These are phyloP conservation scores for Epichloe bromicola DNA, from an alignment of 2,329 filamentous ascomycete genomes.

Conservation along the genomic window DNA sequence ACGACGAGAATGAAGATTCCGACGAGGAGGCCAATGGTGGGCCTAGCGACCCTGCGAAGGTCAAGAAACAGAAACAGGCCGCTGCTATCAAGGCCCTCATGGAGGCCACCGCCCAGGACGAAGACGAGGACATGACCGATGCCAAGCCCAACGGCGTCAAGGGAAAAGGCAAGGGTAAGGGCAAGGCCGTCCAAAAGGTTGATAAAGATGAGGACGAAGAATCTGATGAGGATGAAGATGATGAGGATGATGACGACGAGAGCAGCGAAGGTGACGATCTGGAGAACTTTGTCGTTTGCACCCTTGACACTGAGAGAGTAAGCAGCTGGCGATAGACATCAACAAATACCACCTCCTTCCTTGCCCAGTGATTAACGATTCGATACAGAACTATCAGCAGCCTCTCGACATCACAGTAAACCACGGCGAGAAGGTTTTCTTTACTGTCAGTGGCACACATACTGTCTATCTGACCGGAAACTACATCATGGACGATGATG, in stretches of 20 bases:
- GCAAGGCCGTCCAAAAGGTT: conserved; percentile 49
- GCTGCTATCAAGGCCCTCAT: conserved; percentile 68
- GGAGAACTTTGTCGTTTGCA: conserved; percentile 91
- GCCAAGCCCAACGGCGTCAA: conserved; percentile 46
- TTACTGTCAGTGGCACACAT: conserved; percentile 82
- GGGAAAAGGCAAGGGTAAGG: conserved; percentile 53
- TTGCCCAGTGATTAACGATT: conserved; percentile 14
- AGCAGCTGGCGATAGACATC: conserved; percentile 13
- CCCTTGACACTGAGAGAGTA: conserved; percentile 86
- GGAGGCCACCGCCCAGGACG: conserved; percentile 48
- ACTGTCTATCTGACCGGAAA: conserved; percentile 89
- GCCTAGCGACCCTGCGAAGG: conserved; percentile 81
- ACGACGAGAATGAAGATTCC: conserved; percentile 40
- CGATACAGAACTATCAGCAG: conserved; percentile 76
- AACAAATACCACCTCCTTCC: neutral
- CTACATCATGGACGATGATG: conserved; percentile 68
- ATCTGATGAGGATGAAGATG: conserved; percentile 16
- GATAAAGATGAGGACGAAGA: conserved; percentile 39
- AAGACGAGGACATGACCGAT: conserved; percentile 63
- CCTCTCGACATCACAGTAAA: conserved; percentile 83
- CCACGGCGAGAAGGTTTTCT: conserved; percentile 83
- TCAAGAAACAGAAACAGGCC: conserved; percentile 71
- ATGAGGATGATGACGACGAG: conserved; percentile 45
- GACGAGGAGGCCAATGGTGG: conserved; percentile 69
- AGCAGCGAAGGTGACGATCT: conserved; percentile 52